phyloP scores from a whole-genome alignment of 208 protist genomes.

The Trypanosoma rangeli region DNA sequence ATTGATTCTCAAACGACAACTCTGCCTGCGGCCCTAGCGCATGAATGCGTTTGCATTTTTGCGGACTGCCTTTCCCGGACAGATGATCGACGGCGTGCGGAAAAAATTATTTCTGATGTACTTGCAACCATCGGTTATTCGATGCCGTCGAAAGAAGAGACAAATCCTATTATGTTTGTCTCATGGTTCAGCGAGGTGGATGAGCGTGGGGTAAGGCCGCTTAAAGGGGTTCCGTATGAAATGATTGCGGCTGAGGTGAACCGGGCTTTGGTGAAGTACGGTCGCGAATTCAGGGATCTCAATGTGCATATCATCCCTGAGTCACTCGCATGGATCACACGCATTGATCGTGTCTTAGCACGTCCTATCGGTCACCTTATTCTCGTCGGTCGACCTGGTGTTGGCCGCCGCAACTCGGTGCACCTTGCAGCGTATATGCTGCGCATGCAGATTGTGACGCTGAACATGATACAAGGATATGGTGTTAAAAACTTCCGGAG shows the following conservation, averaged over 20 bases:
- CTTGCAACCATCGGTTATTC: constrained; percentile 86
- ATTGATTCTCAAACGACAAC: constrained; percentile 84
- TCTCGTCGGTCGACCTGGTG: constrained; percentile 92
- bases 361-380: constrained; percentile 88
- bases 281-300: constrained; percentile 94
- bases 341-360: constrained; percentile 90
- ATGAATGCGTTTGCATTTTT: constrained; percentile 95
- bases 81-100: constrained; percentile 69
- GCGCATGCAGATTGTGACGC: constrained; percentile 82
- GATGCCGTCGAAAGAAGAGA: constrained; percentile 67
- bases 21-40: constrained; percentile 89
- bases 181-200: constrained; percentile 76
- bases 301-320: constrained; percentile 93
- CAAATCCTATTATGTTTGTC: constrained; percentile 81
- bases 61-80: constrained; percentile 88
- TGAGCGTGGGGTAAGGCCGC: constrained; percentile 26
- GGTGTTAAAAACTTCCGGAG: constrained; percentile 85
- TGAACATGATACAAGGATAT: constrained; percentile 93
- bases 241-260: constrained; percentile 76
- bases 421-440: constrained; percentile 84
- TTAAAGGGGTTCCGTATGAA: constrained; percentile 77
- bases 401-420: constrained; percentile 85
- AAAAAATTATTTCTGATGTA: constrained; percentile 78
- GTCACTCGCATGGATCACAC: constrained; percentile 85
- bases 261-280: constrained; percentile 90